Evolutionary conservation across 495 filamentous ascomycete species (phyloP).

Genomic region (Aspergillus nidulans): DNA sequence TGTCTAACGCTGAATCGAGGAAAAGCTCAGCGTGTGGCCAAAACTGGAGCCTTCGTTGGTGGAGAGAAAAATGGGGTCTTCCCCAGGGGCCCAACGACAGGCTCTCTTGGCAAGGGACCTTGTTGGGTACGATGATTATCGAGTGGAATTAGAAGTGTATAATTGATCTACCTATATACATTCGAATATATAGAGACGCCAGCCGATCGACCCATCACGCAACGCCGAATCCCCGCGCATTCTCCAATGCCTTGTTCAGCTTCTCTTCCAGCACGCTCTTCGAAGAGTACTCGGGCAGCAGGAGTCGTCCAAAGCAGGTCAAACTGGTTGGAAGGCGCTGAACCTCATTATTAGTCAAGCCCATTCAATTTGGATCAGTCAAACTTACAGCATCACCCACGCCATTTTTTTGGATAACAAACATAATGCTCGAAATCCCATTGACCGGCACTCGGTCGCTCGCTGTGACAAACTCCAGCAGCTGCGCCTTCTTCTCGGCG

Average conservation of each 20-base stretch:
- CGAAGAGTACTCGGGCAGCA: slow-evolving; percentile 76
- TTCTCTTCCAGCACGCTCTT: slow-evolving; percentile 66
- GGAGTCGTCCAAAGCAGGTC: slow-evolving; percentile 84
- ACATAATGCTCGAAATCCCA: slow-evolving; percentile 72
- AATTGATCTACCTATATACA: background rate
- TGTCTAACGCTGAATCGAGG: background rate
- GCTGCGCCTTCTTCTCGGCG: slow-evolving; percentile 56
- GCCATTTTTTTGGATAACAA: slow-evolving; percentile 77
- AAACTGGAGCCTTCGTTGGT: slow-evolving; percentile 16
- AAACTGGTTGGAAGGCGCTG: slow-evolving; percentile 71
- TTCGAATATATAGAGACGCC: slow-evolving; percentile 20
- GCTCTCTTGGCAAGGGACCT: background rate
- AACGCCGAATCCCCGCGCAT: slow-evolving; percentile 90
- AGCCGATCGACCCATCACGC: slow-evolving; percentile 27
- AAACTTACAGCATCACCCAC: slow-evolving; percentile 50
- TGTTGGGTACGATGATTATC: background rate
- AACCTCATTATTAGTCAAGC: slow-evolving; percentile 12
- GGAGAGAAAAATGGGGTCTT: slow-evolving; percentile 1
- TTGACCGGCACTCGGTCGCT: slow-evolving; percentile 86
- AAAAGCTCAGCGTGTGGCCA: slow-evolving; percentile 7
- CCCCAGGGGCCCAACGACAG: background rate
- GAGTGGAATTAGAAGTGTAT: background rate
- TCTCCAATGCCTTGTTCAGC: slow-evolving; percentile 76
- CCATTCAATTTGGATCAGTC: background rate
- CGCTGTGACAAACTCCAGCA: slow-evolving; percentile 93